Conservation (phyloP, 345 rosid genomes). For the Trapa incisa region DNA sequence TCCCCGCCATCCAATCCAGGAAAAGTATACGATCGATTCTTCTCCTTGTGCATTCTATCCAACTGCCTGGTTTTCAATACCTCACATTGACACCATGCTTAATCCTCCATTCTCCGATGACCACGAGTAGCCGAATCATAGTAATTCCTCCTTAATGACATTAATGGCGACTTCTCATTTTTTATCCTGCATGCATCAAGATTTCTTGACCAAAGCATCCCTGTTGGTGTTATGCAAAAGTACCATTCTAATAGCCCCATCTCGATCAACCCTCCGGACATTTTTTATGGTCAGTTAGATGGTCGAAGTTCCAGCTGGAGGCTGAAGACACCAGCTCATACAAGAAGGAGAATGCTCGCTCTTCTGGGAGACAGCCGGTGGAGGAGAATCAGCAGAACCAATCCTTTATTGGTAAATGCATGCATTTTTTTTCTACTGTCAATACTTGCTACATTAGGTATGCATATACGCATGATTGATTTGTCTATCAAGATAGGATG, state of each 20-base stretch:
- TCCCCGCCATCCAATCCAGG: not conserved
- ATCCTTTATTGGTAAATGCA: not conserved
- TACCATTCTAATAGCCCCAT: not conserved
- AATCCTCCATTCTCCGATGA: not conserved
- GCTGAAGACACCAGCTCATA: slow-evolving; percentile 19
- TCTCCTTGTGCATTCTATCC: not conserved
- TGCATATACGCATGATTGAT: not conserved
- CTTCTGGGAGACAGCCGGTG: too few species aligned
- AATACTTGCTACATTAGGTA: not conserved
- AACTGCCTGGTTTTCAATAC: not conserved
- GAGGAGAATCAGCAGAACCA: not conserved
- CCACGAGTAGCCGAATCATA: not conserved
- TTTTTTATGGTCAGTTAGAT: not conserved
- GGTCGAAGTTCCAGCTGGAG: slow-evolving; percentile 17
- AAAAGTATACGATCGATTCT: not conserved
- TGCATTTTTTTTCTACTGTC: not conserved
- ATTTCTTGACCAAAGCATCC: not conserved
- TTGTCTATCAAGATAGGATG: not conserved
- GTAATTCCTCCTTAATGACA: not conserved
- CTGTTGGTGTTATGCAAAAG: not conserved
- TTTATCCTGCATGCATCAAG: not conserved
- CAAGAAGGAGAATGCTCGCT: not conserved
- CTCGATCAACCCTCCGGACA: not conserved
- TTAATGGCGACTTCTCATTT: not conserved
- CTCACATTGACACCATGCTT: not conserved